Base-by-base conservation (phyloP, 768 basidiomycete genomes). In the Lentinula lateritia region DNA sequence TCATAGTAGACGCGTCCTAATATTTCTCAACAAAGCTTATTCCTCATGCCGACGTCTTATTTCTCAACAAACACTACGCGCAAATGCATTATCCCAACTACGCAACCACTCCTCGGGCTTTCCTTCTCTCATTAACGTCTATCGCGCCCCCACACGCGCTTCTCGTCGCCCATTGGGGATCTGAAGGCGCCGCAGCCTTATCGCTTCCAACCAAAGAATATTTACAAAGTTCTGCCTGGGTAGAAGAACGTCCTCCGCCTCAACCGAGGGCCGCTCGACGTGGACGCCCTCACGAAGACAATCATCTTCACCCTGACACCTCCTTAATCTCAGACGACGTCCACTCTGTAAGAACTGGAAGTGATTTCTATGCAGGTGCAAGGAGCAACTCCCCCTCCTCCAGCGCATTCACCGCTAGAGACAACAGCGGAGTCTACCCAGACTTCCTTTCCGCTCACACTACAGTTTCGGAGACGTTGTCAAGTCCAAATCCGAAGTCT, bases 211-310 rank as follows among this genome's bases (percentile, higher is more conserved):
- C 92, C 0, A 82, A 83, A 65, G 92, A 94, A 66, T 94, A 93
- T 71, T 90, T 92, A 69, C 92, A 94, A 65, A 87, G 86, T 65
- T 91, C 90, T 0, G 86, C 88, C 1, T 93, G 92, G 90, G 83
- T 88, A 2, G 86, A 86, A 61, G 81, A 83, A 38, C 73, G 67
- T 36, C 73, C 58, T 20, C 13, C 42, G 20, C 54, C 54, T 8
- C 7, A 8, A 32, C 5, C 36, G 23, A 6, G 54, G 18, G 69
- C 6, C 61, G 74, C 42, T 60, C 71, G 28, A 61, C 68, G 52
- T 12, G 13, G 53, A 54, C 53, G 16, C 10, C 48, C 28, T 35
- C 61, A 59, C 35, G 39, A 54, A 59, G n/a, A 3, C 16, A 46
- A 66, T 15, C 36, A 43, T 20, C 16, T 23, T 18, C 45, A 41